Evolutionary conservation across 495 filamentous ascomycete species (phyloP).

Genomic region (Letharia columbiana): DNA sequence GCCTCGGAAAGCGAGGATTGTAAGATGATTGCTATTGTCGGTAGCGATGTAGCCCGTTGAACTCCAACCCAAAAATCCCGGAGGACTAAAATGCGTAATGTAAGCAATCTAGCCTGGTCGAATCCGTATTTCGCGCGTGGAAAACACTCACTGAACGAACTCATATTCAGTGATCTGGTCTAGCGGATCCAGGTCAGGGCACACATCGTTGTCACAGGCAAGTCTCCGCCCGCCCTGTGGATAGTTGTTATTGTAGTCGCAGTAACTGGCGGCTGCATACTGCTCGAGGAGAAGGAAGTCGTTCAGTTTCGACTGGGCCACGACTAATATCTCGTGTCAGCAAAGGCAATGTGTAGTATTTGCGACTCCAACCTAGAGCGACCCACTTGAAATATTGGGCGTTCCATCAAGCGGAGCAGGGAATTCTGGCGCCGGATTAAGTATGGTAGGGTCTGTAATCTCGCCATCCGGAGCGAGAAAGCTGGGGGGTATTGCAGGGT

Average conservation of each 20-base stretch:
- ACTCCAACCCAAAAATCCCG: not conserved
- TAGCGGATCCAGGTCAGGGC: not conserved
- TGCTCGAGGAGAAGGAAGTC: not conserved
- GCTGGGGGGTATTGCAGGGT: not conserved
- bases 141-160: not conserved
- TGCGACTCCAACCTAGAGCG: not conserved
- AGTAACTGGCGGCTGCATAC: conserved; percentile 3
- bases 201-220: not conserved
- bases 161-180: not conserved
- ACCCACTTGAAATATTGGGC: not conserved
- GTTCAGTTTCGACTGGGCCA: not conserved
- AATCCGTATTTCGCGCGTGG: too few relatives aligned
- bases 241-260: conserved; percentile 1
- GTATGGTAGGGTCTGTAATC: conserved; percentile 2
- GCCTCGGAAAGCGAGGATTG: not conserved
- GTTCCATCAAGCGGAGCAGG: not conserved
- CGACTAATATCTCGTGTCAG: not conserved
- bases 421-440: not conserved
- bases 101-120: not conserved
- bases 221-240: not conserved
- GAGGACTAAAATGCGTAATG: not conserved
- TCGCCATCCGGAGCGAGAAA: not conserved
- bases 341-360: not conserved
- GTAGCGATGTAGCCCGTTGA: conserved; percentile 3
- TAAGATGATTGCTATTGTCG: not conserved